Percentiles rank a stretch among this genome's conserved stretches.
Evolutionary conservation across 208 protist species (phyloP).

Genomic region (Kentomonas sorsogonicus): DNA sequence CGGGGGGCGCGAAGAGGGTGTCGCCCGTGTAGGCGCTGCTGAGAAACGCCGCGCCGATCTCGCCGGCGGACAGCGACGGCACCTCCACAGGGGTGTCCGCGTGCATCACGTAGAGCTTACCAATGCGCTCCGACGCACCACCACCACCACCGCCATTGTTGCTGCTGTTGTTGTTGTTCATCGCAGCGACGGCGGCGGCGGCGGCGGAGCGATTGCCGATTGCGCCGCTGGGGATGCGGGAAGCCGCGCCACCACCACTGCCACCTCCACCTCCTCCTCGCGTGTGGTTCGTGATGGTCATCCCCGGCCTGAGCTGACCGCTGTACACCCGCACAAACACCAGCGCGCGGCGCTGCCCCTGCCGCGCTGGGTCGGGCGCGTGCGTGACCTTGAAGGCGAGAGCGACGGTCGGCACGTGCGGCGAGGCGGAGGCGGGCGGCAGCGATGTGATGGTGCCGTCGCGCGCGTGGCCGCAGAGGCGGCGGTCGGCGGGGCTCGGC

Average conservation of each 20-base stretch:
- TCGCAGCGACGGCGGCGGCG: not conserved
- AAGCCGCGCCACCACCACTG: no score
- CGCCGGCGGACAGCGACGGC: conserved; percentile 53
- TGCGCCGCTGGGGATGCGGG: no score
- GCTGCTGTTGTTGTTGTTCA: not conserved
- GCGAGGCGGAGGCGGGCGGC: conserved; percentile 23
- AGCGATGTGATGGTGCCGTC: conserved; percentile 38
- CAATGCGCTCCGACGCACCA: conserved; percentile 39
- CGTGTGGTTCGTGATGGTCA: conserved; percentile 64
- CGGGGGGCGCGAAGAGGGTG: conserved; percentile 59
- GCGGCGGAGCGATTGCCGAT: no score
- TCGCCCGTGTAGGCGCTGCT: conserved; percentile 62
- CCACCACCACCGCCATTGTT: not conserved
- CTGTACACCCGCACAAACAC: conserved; percentile 92
- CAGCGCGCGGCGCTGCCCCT: conserved; percentile 67
- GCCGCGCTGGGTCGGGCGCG: conserved; percentile 39
- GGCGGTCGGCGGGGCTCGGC: conserved; percentile 86
- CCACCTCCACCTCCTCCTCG: no score
- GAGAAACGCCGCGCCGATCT: conserved; percentile 81
- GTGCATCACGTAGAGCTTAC: conserved; percentile 90
- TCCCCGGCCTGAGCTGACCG: conserved; percentile 61
- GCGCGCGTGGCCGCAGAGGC: conserved; percentile 37
- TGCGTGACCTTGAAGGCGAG: conserved; percentile 93
- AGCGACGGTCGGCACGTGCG: conserved; percentile 60
- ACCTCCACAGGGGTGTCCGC: conserved; percentile 77